Percentiles rank a stretch among this genome's conserved stretches.
Conservation (phyloP, 306 rosid species). For the Sindora glabra region DNA sequence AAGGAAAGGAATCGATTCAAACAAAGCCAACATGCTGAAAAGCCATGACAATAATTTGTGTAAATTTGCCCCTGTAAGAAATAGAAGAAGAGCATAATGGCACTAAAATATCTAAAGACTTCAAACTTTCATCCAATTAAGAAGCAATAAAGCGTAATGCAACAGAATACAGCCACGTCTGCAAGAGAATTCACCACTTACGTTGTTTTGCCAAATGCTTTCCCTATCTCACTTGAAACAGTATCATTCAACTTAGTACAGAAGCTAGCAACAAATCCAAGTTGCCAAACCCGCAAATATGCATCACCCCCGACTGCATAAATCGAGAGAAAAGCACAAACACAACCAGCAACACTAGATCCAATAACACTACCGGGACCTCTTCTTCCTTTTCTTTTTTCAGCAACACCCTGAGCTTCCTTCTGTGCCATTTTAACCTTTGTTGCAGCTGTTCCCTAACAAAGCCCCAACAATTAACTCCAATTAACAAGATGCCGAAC, state of each 20-base stretch:
- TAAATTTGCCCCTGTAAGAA: not conserved
- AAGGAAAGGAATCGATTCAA: not conserved
- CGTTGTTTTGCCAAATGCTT: conserved; percentile 67
- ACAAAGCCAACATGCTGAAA: not conserved
- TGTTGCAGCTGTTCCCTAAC: conserved; percentile 86
- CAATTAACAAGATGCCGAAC: conserved; percentile 11
- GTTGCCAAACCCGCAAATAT: conserved; percentile 62
- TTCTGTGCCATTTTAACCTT: conserved; percentile 90
- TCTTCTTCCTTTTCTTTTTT: conserved; percentile 91
- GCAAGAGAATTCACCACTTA: conserved; percentile 14
- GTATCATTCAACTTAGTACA: conserved; percentile 78
- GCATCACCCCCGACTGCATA: conserved; percentile 62
- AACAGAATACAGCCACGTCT: not conserved
- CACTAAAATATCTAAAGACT: not conserved
- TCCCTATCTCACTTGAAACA: conserved; percentile 69
- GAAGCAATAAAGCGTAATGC: not conserved
- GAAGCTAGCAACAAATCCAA: conserved; percentile 93
- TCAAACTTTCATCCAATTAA: not conserved
- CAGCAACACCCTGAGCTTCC: conserved; percentile 92
- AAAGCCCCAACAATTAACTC: conserved; percentile 22
- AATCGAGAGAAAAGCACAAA: conserved; percentile 72
- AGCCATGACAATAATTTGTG: not conserved
- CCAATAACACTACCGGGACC: conserved; percentile 95
- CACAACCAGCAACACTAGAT: conserved; percentile 97
- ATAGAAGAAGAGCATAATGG: not conserved